Base-by-base conservation (phyloP, 805 yeast species). In the Henningerozyma blattae region DNA sequence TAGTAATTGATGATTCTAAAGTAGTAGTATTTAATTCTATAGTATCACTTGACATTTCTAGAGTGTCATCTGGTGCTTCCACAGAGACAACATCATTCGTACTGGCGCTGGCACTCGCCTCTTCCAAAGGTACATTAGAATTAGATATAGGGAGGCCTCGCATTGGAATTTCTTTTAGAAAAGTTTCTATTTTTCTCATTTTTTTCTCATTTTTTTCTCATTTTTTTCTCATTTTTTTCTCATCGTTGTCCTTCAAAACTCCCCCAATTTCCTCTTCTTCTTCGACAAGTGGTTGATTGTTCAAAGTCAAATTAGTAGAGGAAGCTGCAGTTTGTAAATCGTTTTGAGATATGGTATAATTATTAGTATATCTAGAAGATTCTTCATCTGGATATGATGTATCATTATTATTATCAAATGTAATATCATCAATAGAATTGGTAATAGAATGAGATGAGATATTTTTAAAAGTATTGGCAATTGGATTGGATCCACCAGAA, bases 341-440 rank as follows among this genome's bases (percentile, higher is more conserved):
- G 15, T 43, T 42, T 33, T 45, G 49, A 4, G 58, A 49, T 18
- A 50, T 52, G 18, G 50, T 40, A 36, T 52, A 52, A 34, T 51
- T 50, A 32, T 44, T 49, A 9, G 54, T 46, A 17, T 47, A 39
- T 34, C 15, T 42, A 34, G 26, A 41, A 43, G 22, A 35, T 34
- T 18, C 28, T 15, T n/a, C 18, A 16, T 13, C 19, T 5, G 15
- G 18, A 24, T 14, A n/a, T n/a, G n/a, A n/a, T 27, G 19, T 14
- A 17, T 34, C 36, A 3, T 16, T 9, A 18, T 8, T n/a, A 8
- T 22, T 8, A 14, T 7, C 28, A 12, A 10, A 10, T 26, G 7
- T 14, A 26, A 13, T 14, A 26, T 10, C 28, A 14, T 26, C 28
- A 26, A 13, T n/a, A 26, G 8, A 10, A 14, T n/a, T 13, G 7